Percentiles rank a stretch among this genome's conserved stretches.
Conservation (phyloP, 805 yeast genomes). For the Pichia pseudocactophila region DNA sequence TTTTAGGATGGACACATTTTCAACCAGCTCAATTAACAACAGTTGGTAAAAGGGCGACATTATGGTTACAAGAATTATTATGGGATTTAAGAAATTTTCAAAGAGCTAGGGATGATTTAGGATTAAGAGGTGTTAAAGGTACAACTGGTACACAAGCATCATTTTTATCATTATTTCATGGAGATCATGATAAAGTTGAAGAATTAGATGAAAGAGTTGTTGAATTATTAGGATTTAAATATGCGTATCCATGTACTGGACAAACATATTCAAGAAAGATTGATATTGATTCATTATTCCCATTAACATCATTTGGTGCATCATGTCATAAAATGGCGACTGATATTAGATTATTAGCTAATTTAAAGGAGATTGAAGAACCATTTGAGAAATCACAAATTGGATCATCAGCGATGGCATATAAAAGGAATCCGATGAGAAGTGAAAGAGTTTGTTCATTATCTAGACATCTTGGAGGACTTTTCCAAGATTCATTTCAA, state of each 20-base stretch:
- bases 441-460: constrained; percentile 98
- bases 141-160: constrained; percentile 99
- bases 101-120: constrained; percentile 94
- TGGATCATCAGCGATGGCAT: constrained; percentile 98
- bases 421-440: constrained; percentile 99
- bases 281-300: constrained; percentile 88
- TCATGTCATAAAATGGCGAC: constrained; percentile 97
- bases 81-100: constrained; percentile 96
- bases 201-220: constrained; percentile 85
- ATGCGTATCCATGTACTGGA: constrained; percentile 95
- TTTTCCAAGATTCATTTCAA: constrained; percentile 87
- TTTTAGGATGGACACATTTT: constrained; percentile 98
- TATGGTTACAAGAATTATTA: constrained; percentile 94
- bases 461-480: constrained; percentile 88
- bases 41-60: constrained; percentile 94
- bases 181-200: constrained; percentile 95
- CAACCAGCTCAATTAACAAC: constrained; percentile 99
- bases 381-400: constrained; percentile 98
- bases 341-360: constrained; percentile 90
- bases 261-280: constrained; percentile 99
- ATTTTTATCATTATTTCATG: constrained; percentile 89
- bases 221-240: constrained; percentile 86
- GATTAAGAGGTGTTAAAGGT: constrained; percentile 97
- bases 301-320: constrained; percentile 91
- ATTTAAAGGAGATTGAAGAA: constrained; percentile 95